Evolutionary conservation across 371 early-diverging fungal species (phyloP).

Genomic region (Haplosporangium sp.): DNA sequence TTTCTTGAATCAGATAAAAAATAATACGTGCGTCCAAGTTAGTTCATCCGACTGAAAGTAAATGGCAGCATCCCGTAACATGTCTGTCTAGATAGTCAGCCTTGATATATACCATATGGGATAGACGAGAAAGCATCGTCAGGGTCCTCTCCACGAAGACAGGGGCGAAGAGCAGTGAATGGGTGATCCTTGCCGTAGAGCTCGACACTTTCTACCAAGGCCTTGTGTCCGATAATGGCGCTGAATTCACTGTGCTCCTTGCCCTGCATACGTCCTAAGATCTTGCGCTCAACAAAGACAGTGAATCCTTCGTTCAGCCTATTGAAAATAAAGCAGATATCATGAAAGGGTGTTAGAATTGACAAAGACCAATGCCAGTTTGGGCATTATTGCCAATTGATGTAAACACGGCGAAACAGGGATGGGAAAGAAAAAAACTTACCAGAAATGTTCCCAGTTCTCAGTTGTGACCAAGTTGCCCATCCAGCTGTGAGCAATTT

Average conservation of each 20-base stretch:
- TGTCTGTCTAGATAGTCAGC: too few relatives aligned
- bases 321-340: slow-evolving; percentile 43
- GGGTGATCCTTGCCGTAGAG: slow-evolving; percentile 81
- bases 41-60: too few relatives aligned
- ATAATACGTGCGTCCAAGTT: too few relatives aligned
- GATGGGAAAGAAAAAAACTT: slow-evolving; percentile 12
- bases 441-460: slow-evolving; percentile 79
- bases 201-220: slow-evolving; percentile 81
- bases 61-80: not conserved
- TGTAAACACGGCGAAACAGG: not conserved
- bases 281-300: slow-evolving; percentile 94
- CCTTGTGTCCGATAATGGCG: slow-evolving; percentile 88
- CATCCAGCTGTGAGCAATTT: slow-evolving; percentile 97
- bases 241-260: slow-evolving; percentile 87
- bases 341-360: not conserved
- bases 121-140: slow-evolving; percentile 94
- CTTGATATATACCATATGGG: slow-evolving; percentile 79
- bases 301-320: slow-evolving; percentile 97
- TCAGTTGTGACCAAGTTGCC: slow-evolving; percentile 95
- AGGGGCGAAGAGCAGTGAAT: slow-evolving; percentile 83
- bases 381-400: too few relatives aligned
- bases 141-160: slow-evolving; percentile 88
- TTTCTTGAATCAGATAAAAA: slow-evolving; percentile 63
- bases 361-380: too few relatives aligned
- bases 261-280: slow-evolving; percentile 86